phyloP scores from a whole-genome alignment of 805 yeast genomes.

The Ogataea dorogensis region DNA sequence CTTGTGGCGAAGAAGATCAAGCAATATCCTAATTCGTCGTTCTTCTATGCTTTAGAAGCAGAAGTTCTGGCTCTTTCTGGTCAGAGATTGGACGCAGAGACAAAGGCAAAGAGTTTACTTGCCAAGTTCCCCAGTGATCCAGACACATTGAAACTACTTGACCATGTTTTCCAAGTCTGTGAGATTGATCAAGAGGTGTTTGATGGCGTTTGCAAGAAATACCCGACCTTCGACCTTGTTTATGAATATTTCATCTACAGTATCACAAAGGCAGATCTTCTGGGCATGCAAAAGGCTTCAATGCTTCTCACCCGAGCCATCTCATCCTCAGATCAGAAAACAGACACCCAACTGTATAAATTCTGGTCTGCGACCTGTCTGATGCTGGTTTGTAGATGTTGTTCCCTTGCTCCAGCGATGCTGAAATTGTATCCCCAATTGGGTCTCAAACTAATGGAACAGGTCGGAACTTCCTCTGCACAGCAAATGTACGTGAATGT shows the following conservation, averaged over 20 bases:
- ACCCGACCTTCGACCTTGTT: slow-evolving; percentile 47
- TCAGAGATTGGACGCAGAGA: slow-evolving; percentile 34
- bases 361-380: slow-evolving; percentile 59
- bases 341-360: slow-evolving; percentile 36
- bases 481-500: slow-evolving; percentile 69
- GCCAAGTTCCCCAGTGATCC: slow-evolving; percentile 52
- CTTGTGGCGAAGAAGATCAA: slow-evolving; percentile 47
- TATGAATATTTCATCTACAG: slow-evolving; percentile 59
- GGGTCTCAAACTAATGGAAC: slow-evolving; percentile 56
- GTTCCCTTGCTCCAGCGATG: slow-evolving; percentile 43
- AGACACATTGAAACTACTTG: slow-evolving; percentile 48
- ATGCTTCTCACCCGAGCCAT: slow-evolving; percentile 40
- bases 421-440: slow-evolving; percentile 53
- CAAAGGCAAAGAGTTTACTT: slow-evolving; percentile 30
- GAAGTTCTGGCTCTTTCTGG: slow-evolving; percentile 37
- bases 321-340: slow-evolving; percentile 16
- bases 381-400: slow-evolving; percentile 39
- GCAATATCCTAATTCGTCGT: slow-evolving; percentile 56
- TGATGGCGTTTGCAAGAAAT: slow-evolving; percentile 58
- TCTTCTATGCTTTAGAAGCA: slow-evolving; percentile 47
- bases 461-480: slow-evolving; percentile 50
- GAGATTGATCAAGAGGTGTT: slow-evolving; percentile 47
- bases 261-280: slow-evolving; percentile 44
- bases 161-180: slow-evolving; percentile 40
- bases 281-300: slow-evolving; percentile 54